A percentile compares a stretch with the other conserved stretches of the same genome.
Conservation (phyloP, 495 filamentous ascomycete genomes). For the Baudoinia panamericana region DNA sequence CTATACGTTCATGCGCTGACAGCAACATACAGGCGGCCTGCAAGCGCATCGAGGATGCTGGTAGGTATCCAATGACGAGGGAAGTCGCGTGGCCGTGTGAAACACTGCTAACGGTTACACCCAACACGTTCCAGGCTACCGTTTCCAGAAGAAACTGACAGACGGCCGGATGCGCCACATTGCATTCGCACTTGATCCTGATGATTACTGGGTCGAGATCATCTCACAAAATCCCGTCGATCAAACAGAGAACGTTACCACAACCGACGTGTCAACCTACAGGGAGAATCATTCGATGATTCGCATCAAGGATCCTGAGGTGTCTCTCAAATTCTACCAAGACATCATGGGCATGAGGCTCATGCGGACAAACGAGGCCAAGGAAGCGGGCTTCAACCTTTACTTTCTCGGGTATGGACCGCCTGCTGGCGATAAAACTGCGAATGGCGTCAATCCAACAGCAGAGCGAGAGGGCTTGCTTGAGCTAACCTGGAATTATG, state of each 20-base stretch:
- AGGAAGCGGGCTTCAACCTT: slow-evolving; percentile 64
- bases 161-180: slow-evolving; percentile 83
- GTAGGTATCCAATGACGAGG: too few species aligned
- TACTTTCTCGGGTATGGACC: slow-evolving; percentile 81
- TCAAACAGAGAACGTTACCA: slow-evolving; percentile 40
- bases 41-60: slow-evolving; percentile 72
- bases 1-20: neutral
- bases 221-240: slow-evolving; percentile 33
- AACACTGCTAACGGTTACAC: too few species aligned
- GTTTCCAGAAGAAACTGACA: slow-evolving; percentile 83
- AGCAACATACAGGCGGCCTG: slow-evolving; percentile 55
- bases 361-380: slow-evolving; percentile 55
- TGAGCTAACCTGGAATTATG: slow-evolving; percentile 93
- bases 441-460: slow-evolving; percentile 40
- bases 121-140: too few species aligned
- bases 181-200: slow-evolving; percentile 85
- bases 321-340: slow-evolving; percentile 78
- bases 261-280: slow-evolving; percentile 42
- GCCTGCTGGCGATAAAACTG: slow-evolving; percentile 36
- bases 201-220: slow-evolving; percentile 62
- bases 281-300: slow-evolving; percentile 64
- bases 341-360: slow-evolving; percentile 80
- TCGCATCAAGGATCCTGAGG: slow-evolving; percentile 78
- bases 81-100: too few species aligned
- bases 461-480: slow-evolving; percentile 68